Evolutionary conservation across 306 rosid species (phyloP), one percentile per base, ranked within the genome.

Genomic region (Cucumis melo): DNA sequence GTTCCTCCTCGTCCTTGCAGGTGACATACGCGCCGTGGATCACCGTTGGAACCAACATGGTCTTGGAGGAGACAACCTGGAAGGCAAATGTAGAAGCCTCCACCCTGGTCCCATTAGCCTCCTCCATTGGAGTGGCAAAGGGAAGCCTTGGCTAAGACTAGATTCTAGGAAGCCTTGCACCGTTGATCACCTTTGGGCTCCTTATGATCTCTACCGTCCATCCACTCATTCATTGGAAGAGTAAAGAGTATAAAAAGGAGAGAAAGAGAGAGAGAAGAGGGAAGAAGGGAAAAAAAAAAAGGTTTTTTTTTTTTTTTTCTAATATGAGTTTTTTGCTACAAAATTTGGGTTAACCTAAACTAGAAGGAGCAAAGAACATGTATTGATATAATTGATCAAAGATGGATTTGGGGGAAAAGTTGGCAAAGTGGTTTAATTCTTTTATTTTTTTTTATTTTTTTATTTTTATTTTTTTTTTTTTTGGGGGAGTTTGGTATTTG

Each of bases 31-130:
- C 80, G 84, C 87, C 0, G 96, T 93, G 46, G 85, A 93, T 34
- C 96, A 90, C 55, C 86, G 91, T 79, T 92, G 98, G 98, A 92
- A 92, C 79, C 98, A 92, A 20, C 96, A 93, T 73, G 98, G 96
- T 5, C 83, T 91, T 5, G 98, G 98, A 13, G 98, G 96, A 12
- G 96, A 93, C 65, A 93, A 93, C 41, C 82, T 91, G 16, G 90
- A 91, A 84, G 98, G 96, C 0, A 89, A 84, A 20, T 93, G 98
- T 8, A 80, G 96, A 77, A 87, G 78, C 57, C 74, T 93, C 67
- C 95, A 93, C 77, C 98, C 95, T 50, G 98, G 98, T 7, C 91
- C 96, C 1, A 84, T 91, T 32, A 91, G 98, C 65, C 80, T 91
- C 82, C 80, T 93, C 2, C 98, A 93, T 87, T 93, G 98, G 95